Evolutionary conservation across 129 eudicot species (phyloP).

Genomic region (Ambrosia trifida): DNA sequence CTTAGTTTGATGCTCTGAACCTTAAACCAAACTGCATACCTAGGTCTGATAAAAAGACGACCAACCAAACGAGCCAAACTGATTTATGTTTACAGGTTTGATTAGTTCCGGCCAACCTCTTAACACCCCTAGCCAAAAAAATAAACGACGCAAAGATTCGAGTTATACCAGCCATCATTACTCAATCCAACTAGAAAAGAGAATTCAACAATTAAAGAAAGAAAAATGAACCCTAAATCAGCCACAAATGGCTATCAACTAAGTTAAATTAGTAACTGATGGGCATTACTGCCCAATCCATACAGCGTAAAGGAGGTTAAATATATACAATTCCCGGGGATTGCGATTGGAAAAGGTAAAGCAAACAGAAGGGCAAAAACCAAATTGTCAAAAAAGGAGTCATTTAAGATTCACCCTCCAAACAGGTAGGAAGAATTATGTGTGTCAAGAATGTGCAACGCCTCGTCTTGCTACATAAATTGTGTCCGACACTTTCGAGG

Average conservation of each 20-base stretch:
- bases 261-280: neutral
- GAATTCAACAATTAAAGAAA: neutral
- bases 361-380: neutral
- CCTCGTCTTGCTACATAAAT: conserved; percentile 45
- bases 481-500: conserved; percentile 69
- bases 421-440: conserved; percentile 1
- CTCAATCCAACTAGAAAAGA: neutral
- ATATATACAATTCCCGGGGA: conserved; percentile 38
- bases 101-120: neutral
- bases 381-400: neutral
- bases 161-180: conserved; percentile 1
- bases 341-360: neutral
- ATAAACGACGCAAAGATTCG: neutral
- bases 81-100: neutral
- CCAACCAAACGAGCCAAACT: neutral
- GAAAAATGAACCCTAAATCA: conserved; percentile 18
- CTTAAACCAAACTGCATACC: neutral
- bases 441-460: conserved; percentile 47
- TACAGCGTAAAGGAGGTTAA: neutral
- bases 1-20: neutral
- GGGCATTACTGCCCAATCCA: neutral
- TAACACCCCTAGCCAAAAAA: neutral
- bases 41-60: neutral
- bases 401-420: conserved; percentile 30
- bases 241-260: conserved; percentile 25